Evolutionary conservation across 2,329 filamentous ascomycete species (phyloP), one percentile per base, ranked within the genome.

Genomic region (Chaetothyriales sp.): DNA sequence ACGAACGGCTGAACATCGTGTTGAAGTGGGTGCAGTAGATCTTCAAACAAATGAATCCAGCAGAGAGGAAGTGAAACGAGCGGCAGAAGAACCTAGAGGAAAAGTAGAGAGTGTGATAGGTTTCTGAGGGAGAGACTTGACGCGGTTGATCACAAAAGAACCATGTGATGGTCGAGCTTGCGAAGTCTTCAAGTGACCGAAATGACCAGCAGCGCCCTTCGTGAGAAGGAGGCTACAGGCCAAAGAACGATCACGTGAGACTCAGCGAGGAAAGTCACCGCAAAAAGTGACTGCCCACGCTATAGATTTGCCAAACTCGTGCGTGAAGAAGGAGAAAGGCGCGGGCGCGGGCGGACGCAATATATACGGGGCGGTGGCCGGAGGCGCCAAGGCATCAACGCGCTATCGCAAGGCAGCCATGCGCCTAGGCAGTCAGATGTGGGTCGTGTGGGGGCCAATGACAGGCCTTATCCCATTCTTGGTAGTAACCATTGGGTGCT

Each of bases 1-100:
- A 89, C 65, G 88, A 89, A 68, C 86, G 86, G 74, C 88, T 93
- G 77, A 95, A 94, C 86, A 95, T 95, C 69, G 66, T 74, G 73
- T 65, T 63, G 59, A 61, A 61, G 59, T 59, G 62, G 64, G 68
- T 51, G 55, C 51, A 50, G 57, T 57, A 50, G 51, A 59, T 65
- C 56, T 62, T 63, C 65, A 63, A 71, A 67, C 68, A 69, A 73
- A 69, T 64, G 69, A 69, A 70, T 68, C 47, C 47, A 46, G 50
- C 44, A 54, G 71, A 70, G 70, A 72, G 71, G 73, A 62, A 61
- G 56, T 2, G 32, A 54, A 66, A 59, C 49, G 59, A 64, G 49
- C 49, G 63, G 61, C 57, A 57, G 61, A 64, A 64, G 59, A 65
- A 65, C 59, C 57, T 57, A 54, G 55, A 54, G 56, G 51, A 46